Base-by-base conservation (phyloP, 192 early-diverging fungal genomes). In the Geranomyces michiganensis region DNA sequence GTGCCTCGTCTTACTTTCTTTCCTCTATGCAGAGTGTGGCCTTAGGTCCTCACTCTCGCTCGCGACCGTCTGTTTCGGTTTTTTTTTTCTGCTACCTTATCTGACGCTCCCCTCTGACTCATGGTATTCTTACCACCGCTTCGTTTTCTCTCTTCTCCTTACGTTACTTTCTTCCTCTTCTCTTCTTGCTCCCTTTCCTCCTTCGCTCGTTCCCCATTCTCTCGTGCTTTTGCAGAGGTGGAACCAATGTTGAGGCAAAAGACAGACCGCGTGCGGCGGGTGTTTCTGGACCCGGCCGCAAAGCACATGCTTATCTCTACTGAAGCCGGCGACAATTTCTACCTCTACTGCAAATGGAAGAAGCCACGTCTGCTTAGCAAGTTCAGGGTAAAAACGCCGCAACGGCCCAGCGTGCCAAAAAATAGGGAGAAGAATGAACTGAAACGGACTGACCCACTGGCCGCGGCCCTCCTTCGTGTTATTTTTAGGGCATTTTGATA, bases 271-370 rank as follows among this genome's bases (percentile, higher is more conserved):
- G 86, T 93, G n/a, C 80, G 89, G 62, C 88, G 81, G 51, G 80
- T 90, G 36, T 97, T 95, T 73, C 81, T 94, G 68, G 94, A 96
- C 72, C 94, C 94, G 9, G 92, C 90, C 6, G 94, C 92, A 24
- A 86, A 91, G 51, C 96, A 97, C 68, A 70, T 97, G 72, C 84
- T 98, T 60, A 86, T 96, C 60, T 90, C 92, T 2, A 96, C 95
- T 1, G 88, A 93, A 29, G 83, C 89, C 17, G 95, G 94, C 60
- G 94, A 96, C 68, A 96, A 90, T 71, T 97, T 92, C 71, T 98
- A 98, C 76, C 79, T 94, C 55, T 91, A 88, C 79, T 82, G 89
- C 55, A 87, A 86, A 59, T 97, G 94, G 94, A 91, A 92, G 68
- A 89, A 91, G 65, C 89, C 91, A 15, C 94, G 94, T 68, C 73